Evolutionary conservation across 2,329 filamentous ascomycete genomes (phyloP), one percentile per base, ranked within the genome.

Genomic region (Akanthomyces lecanii): DNA sequence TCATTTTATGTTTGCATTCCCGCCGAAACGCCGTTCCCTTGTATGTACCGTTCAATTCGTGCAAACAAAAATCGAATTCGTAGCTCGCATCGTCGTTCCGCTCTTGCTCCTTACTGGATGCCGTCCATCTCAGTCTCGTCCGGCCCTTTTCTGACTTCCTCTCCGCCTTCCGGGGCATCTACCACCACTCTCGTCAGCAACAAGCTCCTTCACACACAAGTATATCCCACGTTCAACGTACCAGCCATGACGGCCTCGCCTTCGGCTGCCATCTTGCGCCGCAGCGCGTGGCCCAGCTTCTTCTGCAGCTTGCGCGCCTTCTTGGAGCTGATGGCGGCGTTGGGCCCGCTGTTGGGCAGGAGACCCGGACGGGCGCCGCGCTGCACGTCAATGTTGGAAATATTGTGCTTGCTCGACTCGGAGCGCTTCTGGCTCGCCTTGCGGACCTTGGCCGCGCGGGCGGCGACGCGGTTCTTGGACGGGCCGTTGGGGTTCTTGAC

Each of bases 401-500:
- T 72, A 69, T 76, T 76, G 69, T 72, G 69, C 66, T 75, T 74
- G 64, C 71, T 73, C 53, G 72, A 70, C 60, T 74, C 73, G 44
- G 73, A 73, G 61, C 72, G 71, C 74, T 82, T 78, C 69, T 78
- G 77, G 64, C 74, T 72, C 54, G 73, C 69, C 66, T 81, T 81
- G 59, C 76, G 77, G 47, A 75, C 73, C 66, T 74, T 79, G 60
- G 79, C 75, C 23, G 78, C 76, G 65, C 77, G 76, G 42, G 81
- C 80, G 21, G 76, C 76, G 45, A 81, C 73, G 16, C 82, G 79
- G 77, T 84, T 84, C 69, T 80, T 80, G 60, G 81, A 85, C 11
- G 78, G 77, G 53, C 76, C 78, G 78, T 86, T 86, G 70, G 83
- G 83, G 75, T 85, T 86, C 67, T 82, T 81, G 68, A 84, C 79